Conservation (phyloP, 257 asterid genomes). For the Solanum appendiculatum region DNA sequence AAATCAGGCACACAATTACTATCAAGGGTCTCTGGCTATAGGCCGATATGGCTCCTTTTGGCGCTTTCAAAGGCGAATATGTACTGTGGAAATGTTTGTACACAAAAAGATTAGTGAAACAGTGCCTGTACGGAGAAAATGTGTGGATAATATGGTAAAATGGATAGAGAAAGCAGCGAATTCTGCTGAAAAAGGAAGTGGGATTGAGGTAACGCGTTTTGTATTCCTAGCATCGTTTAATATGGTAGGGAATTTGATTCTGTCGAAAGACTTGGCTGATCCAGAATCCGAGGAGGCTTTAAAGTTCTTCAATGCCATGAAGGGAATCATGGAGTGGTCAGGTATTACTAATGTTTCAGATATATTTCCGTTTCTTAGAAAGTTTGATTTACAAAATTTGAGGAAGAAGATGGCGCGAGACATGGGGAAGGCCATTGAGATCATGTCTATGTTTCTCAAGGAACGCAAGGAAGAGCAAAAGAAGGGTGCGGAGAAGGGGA, state of each 20-base stretch:
- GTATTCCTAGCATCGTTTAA: conserved; percentile 24
- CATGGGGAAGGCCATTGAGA: conserved; percentile 23
- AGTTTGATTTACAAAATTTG: conserved; percentile 51
- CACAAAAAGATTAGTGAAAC: conserved; percentile 30
- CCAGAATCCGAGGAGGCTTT: conserved; percentile 35
- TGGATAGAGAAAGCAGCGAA: conserved; percentile 28
- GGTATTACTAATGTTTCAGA: conserved; percentile 43
- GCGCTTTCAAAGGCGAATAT: conserved; percentile 43
- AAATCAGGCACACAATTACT: conserved; percentile 23
- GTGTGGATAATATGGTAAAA: conserved; percentile 32
- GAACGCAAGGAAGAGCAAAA: conserved; percentile 19
- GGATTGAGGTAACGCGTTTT: conserved; percentile 22
- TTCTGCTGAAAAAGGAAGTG: not conserved
- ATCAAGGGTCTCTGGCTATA: conserved; percentile 35
- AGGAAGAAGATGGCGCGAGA: conserved; percentile 25
- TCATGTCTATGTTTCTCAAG: conserved; percentile 25
- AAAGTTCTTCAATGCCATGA: conserved; percentile 41
- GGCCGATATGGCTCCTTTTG: conserved; percentile 48
- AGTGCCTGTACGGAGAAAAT: conserved; percentile 23
- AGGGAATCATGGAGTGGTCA: conserved; percentile 38
- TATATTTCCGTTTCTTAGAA: conserved; percentile 37
- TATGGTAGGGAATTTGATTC: conserved; percentile 50
- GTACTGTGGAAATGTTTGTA: conserved; percentile 44
- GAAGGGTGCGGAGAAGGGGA: not conserved
- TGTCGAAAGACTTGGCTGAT: conserved; percentile 39